Evolutionary conservation across 441 rosid genomes (phyloP).

Genomic region (Pelargonium fulgidum): DNA sequence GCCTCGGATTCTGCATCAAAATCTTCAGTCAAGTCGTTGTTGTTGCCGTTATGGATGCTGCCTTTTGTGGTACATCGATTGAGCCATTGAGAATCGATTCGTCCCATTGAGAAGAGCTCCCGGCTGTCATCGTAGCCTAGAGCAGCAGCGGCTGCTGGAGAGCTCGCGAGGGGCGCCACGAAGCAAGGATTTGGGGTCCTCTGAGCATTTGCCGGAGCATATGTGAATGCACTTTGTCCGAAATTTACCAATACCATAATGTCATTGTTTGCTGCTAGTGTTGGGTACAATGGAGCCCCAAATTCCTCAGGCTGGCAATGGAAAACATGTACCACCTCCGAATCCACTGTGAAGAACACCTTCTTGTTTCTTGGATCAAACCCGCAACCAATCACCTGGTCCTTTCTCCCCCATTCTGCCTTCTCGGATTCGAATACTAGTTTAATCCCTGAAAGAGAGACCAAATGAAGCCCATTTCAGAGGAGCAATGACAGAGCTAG

Average conservation of each 20-base stretch:
- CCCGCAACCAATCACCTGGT: constrained; percentile 60
- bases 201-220: constrained; percentile 44
- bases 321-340: constrained; percentile 45
- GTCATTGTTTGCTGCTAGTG: constrained; percentile 48
- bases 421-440: constrained; percentile 49
- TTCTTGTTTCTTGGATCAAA: constrained; percentile 54
- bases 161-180: constrained; percentile 38
- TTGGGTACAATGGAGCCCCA: constrained; percentile 58
- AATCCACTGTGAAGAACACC: constrained; percentile 56
- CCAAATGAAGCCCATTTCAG: neutral
- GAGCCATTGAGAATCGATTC: constrained; percentile 80
- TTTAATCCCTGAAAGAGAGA: constrained; percentile 44
- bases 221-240: constrained; percentile 51
- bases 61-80: constrained; percentile 38
- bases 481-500: no score
- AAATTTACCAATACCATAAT: constrained; percentile 45
- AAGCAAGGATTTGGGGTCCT: constrained; percentile 70
- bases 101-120: constrained; percentile 91
- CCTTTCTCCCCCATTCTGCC: constrained; percentile 43
- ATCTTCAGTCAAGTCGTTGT: neutral
- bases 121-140: constrained; percentile 62
- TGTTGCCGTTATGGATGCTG: constrained; percentile 23
- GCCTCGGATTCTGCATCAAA: neutral
- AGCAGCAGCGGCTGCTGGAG: constrained; percentile 36
- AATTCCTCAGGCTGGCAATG: constrained; percentile 56